Base-by-base conservation (phyloP, 306 rosid species). In the Aeschynomene evenia region DNA sequence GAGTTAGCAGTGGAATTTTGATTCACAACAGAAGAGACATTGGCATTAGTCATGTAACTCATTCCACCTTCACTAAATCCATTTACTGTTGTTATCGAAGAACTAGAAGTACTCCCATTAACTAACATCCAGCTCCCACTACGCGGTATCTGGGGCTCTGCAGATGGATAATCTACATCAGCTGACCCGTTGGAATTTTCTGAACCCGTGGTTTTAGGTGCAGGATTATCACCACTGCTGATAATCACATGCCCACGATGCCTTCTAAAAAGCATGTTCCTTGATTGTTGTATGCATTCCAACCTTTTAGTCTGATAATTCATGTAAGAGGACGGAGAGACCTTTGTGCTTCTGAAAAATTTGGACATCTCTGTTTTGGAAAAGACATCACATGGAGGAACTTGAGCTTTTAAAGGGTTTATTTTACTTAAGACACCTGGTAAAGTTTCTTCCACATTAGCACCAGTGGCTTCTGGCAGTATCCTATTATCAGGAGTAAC, bases 361-460 rank as follows among this genome's bases (percentile, higher is more conserved):
- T 64, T 68, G 58, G 96, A 84, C 92, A 91, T 91, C 73, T 84
- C 88, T 54, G 74, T 83, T 80, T 78, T 91, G 15, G 91, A 91
- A 76, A 94, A 91, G 66, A 85, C 40, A 84, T 89, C 81, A 63
- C 79, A 24, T 18, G 96, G 89, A 78, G 99, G 99, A 80, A 91
- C 59, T 81, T 94, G 99, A 61, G 96, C 85, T 67, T 81, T 81
- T 59, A 91, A 63, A 68, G 99, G 99, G 76, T 85, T 88, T 63
- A 81, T 79, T 60, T 76, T 78, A 71, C 66, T 46, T 76, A 29
- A 72, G 72, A 74, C 70, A 65, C 68, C 53, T 36, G 85, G 74
- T 11, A 51, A 14, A 57, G 74, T 73, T 80, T 62, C 86, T 28
- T 61, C 83, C 59, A 42, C 81, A 40, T 79, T 79, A 57, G 75